Percentiles rank a stretch among this genome's conserved stretches.
Conservation (phyloP, 2,329 filamentous ascomycete genomes). For the Colletotrichum trifolii region DNA sequence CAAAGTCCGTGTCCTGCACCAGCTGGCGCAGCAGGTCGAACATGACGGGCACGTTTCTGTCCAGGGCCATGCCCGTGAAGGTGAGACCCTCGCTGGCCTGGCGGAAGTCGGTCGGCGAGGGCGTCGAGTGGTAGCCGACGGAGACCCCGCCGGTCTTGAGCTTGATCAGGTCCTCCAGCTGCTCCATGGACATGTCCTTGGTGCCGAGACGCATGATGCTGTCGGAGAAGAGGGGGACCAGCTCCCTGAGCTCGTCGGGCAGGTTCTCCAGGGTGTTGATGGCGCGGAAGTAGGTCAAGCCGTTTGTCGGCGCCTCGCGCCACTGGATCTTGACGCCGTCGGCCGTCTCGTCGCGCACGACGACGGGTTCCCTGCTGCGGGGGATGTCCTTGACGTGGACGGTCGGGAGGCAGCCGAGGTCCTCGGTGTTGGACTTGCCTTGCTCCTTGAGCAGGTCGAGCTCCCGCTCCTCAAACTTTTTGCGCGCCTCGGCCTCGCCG, state of each 20-base stretch:
- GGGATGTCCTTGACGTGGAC: slow-evolving; percentile 92
- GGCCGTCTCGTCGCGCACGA: slow-evolving; percentile 72
- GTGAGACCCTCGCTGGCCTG: slow-evolving; percentile 83
- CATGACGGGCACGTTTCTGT: slow-evolving; percentile 91
- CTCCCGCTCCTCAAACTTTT: slow-evolving; percentile 81
- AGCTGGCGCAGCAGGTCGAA: slow-evolving; percentile 85
- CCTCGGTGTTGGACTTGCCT: slow-evolving; percentile 83
- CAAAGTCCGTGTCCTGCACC: slow-evolving; percentile 89
- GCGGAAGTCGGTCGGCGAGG: slow-evolving; percentile 78
- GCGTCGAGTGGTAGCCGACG: slow-evolving; percentile 84
- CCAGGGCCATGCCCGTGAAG: slow-evolving; percentile 87
- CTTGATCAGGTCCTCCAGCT: slow-evolving; percentile 95
- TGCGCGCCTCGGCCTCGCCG: slow-evolving; percentile 75
- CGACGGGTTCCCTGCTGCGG: slow-evolving; percentile 72
- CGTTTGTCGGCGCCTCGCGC: slow-evolving; percentile 94
- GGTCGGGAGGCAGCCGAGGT: slow-evolving; percentile 88
- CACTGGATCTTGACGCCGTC: slow-evolving; percentile 81
- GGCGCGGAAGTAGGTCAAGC: slow-evolving; percentile 93
- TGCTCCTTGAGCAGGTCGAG: slow-evolving; percentile 84
- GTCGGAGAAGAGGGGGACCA: slow-evolving; percentile 92
- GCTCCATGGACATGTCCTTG: slow-evolving; percentile 87
- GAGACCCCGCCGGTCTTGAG: slow-evolving; percentile 93
- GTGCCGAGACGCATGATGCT: slow-evolving; percentile 94
- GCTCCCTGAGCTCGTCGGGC: slow-evolving; percentile 83
- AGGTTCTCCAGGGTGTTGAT: slow-evolving; percentile 83